Percentiles rank a stretch among this genome's conserved stretches.
Conservation (phyloP, 306 rosid species). For the Rosa persica region DNA sequence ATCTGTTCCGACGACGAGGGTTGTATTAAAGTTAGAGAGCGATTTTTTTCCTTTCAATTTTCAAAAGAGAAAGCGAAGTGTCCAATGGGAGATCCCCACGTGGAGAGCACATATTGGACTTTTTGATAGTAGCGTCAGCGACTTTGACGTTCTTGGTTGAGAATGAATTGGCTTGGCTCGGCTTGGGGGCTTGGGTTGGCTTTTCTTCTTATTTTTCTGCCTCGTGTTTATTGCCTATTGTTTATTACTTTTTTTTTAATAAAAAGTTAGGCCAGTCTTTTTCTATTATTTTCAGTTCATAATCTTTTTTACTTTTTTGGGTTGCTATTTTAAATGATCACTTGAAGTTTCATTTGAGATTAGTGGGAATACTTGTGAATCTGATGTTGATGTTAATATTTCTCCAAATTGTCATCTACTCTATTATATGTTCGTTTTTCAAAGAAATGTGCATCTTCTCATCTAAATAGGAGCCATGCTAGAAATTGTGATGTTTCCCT, state of each 20-base stretch:
- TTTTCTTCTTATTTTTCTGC: background rate
- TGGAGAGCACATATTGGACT: conserved; percentile 27
- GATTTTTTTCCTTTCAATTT: background rate
- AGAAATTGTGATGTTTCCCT: background rate
- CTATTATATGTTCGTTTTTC: too few species aligned
- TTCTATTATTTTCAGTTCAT: background rate
- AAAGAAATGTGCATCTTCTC: background rate
- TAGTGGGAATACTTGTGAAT: background rate
- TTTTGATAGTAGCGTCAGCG: conserved; percentile 25
- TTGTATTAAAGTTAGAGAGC: conserved; percentile 4
- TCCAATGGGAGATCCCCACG: conserved; percentile 33
- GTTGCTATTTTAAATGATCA: background rate
- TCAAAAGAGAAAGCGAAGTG: background rate
- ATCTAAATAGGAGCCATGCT: background rate
- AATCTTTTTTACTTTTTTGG: background rate
- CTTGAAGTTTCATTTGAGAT: background rate
- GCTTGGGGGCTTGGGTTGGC: background rate
- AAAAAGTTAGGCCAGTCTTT: background rate
- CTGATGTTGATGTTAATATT: background rate
- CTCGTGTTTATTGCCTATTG: conserved; percentile 17
- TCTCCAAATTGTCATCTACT: background rate
- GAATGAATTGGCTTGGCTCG: conserved; percentile 16
- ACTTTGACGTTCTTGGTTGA: conserved; percentile 48
- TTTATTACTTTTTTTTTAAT: background rate
- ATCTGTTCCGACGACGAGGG: conserved; percentile 52